Base-by-base conservation (phyloP, 305 asterid species). In the Fraxinus baroniana region DNA sequence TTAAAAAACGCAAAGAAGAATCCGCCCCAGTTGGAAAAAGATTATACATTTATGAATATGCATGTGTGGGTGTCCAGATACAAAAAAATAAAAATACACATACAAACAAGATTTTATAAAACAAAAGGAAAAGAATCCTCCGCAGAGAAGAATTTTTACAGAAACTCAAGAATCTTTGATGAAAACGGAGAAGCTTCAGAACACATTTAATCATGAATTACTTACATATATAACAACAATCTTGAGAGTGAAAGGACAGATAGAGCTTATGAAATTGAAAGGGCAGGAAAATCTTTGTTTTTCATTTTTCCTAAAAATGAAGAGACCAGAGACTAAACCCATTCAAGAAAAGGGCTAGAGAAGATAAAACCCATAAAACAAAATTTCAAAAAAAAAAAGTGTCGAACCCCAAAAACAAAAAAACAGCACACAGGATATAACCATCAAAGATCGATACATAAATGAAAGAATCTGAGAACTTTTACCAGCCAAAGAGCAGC, bases 401-500 rank as follows among this genome's bases (percentile, higher is more conserved):
- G 79, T 82, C 49, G 36, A 85, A 82, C 82, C 74, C 84, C 55
- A 77, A 85, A 80, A 72, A 24, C 71, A n/a, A 49, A 77, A 6
- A 44, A 83, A 33, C 15, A 82, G 77, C 78, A 44, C 35, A 44
- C 81, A 70, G 28, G 83, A 75, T 49, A 15, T 74, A 18, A 81
- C 64, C 82, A 80, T 35, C 32, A 83, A 86, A 77, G 83, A 91
- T 86, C 84, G 86, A 74, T 17, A 79, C 22, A 81, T 55, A 84
- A 55, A 84, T 28, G 32, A 46, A 83, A 83, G 81, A 88, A 85
- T 78, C 83, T 2, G 79, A 76, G 77, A 80, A 84, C 5, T 81
- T 85, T 84, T 88, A 89, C 97, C 92, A 82, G 89, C 87, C 80
- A 87, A 85, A 84, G 84, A 90, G 88, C 90, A 84, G 85, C 90